Base-by-base conservation (phyloP, 2,329 filamentous ascomycete genomes). In the Stagonosporopsis cucurbitacearum region DNA sequence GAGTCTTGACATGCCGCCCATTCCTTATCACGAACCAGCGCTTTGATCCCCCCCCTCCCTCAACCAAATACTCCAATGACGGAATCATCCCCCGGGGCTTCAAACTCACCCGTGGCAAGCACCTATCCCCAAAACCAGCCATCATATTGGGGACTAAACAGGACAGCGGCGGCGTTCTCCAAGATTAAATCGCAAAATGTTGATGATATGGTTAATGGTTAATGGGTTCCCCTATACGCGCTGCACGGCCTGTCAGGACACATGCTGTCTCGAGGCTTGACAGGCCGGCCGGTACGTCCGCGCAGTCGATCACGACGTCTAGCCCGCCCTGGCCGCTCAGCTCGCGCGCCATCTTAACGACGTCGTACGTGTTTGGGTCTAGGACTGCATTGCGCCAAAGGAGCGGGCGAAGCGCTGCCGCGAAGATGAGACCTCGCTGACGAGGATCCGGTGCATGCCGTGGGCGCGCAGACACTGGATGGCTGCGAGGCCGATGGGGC, bases 221-320 rank as follows among this genome's bases (percentile, higher is more conserved):
- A n/a, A n/a, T n/a, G n/a, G n/a, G n/a, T n/a, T 84, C 0, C 86
- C 86, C 32, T 82, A 77, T 0, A 79, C 77, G 44, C 80, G 77
- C n/a, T n/a, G n/a, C 2, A 86, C 80, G 0, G 81, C 78, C 19
- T 78, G 70, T n/a, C n/a, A n/a, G n/a, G n/a, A n/a, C n/a, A 36
- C 84, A 62, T 73, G 84, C 62, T 57, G 77, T 75, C 15, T 52
- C 64, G n/a, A n/a, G n/a, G n/a, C n/a, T n/a, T n/a, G n/a, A n/a
- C 9, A 75, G 50, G 48, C 71, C 82, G 0, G 76, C 76, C n/a
- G 81, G 78, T 19, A 87, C 83, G 6, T 86, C 86, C 0, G 86
- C 85, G 28, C 84, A 85, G 59, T 89, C 86, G 58, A 88, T 86
- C 0, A 84, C 82, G 2, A 88, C 77, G 63, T 87, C 82, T 1